A percentile compares a stretch with the other conserved stretches of the same genome.
Evolutionary conservation across 345 rosid species (phyloP).

Genomic region (Ceriops decandra): DNA sequence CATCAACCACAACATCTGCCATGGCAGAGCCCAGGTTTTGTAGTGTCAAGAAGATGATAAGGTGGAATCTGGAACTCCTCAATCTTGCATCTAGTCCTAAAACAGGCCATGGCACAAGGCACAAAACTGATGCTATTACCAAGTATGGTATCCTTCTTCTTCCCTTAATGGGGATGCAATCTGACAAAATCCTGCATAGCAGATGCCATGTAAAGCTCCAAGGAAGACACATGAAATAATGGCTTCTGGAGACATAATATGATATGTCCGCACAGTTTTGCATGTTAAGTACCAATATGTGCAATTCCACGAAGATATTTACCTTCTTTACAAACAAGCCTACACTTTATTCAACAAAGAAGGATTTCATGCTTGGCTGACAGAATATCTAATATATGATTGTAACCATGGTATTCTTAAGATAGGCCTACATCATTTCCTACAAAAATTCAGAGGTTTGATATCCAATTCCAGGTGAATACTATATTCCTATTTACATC

Average conservation of each 20-base stretch:
- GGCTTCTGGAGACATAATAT: not conserved
- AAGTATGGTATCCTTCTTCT: constrained; percentile 86
- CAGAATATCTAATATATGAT: too few relatives aligned
- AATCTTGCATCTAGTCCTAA: constrained; percentile 51
- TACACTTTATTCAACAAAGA: too few relatives aligned
- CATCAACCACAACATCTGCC: constrained; percentile 97
- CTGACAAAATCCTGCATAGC: constrained; percentile 70
- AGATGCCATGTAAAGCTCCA: constrained; percentile 10
- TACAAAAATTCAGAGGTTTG: not conserved
- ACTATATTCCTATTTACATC: too few relatives aligned
- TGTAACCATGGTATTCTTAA: too few relatives aligned
- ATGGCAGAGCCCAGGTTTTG: constrained; percentile 94
- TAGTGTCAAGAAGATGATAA: constrained; percentile 61
- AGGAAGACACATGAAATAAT: constrained; percentile 2
- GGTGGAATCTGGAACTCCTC: constrained; percentile 60
- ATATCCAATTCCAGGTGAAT: too few relatives aligned
- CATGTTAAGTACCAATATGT: not conserved
- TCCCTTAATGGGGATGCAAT: constrained; percentile 84
- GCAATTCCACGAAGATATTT: not conserved
- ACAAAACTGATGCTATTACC: constrained; percentile 63
- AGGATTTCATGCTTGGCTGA: too few relatives aligned
- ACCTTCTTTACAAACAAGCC: too few relatives aligned
- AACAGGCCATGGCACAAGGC: constrained; percentile 86
- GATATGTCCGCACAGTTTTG: not conserved
- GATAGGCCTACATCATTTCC: not conserved